A percentile compares a stretch with the other conserved stretches of the same genome.
These are phyloP conservation scores for Parsonsia alboflavescens DNA, from an alignment of 257 asterid genomes.

Conservation along the genomic window DNA sequence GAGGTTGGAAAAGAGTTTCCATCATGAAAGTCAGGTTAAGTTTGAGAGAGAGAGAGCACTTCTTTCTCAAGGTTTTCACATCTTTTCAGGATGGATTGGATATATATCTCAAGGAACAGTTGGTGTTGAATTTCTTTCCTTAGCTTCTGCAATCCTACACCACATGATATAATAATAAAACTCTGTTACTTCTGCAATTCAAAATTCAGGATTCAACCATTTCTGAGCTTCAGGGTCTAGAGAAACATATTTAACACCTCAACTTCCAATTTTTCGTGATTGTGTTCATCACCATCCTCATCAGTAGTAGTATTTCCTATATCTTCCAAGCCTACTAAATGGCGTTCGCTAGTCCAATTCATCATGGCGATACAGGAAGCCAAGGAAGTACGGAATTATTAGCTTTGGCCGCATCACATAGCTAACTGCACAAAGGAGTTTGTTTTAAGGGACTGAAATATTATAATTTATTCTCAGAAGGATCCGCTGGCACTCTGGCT, in stretches of 20 bases:
- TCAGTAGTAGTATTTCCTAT: slow-evolving; percentile 16
- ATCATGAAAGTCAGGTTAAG: slow-evolving; percentile 87
- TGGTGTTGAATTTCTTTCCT: slow-evolving; percentile 68
- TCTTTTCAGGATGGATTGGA: slow-evolving; percentile 61
- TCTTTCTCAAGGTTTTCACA: slow-evolving; percentile 92
- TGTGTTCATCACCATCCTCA: slow-evolving; percentile 22
- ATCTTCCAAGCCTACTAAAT: slow-evolving; percentile 24
- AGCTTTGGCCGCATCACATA: too few relatives aligned
- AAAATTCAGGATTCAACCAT: too few relatives aligned
- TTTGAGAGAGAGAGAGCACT: slow-evolving; percentile 73
- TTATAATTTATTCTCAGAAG: not conserved
- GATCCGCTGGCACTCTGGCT: not conserved
- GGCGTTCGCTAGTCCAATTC: slow-evolving; percentile 26
- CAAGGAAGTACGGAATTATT: slow-evolving; percentile 44
- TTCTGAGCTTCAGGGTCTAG: too few relatives aligned
- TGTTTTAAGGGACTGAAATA: not conserved
- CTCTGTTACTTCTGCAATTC: not conserved
- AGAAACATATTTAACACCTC: slow-evolving; percentile 3
- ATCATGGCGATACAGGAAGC: slow-evolving; percentile 48
- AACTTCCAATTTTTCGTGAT: slow-evolving; percentile 37
- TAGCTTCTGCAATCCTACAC: slow-evolving; percentile 89
- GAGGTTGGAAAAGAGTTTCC: too few relatives aligned
- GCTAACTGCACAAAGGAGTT: too few relatives aligned
- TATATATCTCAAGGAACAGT: slow-evolving; percentile 68
- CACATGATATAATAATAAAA: slow-evolving; percentile 4